Conservation (phyloP, 2,329 filamentous ascomycete genomes). For the Penicillium sp. region DNA sequence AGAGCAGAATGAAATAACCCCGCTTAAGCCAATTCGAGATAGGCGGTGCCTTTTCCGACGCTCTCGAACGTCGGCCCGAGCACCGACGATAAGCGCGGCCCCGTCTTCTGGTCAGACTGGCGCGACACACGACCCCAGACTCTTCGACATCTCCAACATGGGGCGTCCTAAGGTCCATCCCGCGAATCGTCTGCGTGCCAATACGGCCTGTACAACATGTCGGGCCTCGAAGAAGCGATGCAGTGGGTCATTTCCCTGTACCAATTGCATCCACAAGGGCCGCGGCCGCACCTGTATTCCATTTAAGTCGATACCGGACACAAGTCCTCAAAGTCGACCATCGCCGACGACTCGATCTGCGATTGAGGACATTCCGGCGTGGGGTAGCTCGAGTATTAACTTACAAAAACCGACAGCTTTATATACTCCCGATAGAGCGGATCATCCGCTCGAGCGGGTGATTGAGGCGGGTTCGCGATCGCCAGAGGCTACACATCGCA, state of each 20-base stretch:
- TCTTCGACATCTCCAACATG: conserved; percentile 36
- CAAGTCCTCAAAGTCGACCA: conserved; percentile 5
- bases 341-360: not conserved
- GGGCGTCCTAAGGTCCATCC: conserved; percentile 53
- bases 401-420: conserved; percentile 2
- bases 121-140: conserved; percentile 1
- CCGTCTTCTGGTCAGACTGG: not conserved
- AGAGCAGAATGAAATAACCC: no score
- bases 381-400: not conserved
- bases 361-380: not conserved
- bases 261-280: conserved; percentile 48
- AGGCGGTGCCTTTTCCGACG: not conserved
- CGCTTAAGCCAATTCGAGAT: not conserved
- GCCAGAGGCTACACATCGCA: conserved; percentile 31
- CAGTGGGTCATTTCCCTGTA: conserved; percentile 50
- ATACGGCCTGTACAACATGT: conserved; percentile 51
- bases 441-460: conserved; percentile 1
- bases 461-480: conserved; percentile 20
- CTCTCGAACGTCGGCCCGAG: conserved; percentile 3
- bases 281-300: conserved; percentile 39
- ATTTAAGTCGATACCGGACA: conserved; percentile 28
- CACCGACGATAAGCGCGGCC: not conserved
- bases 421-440: not conserved
- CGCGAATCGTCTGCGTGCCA: conserved; percentile 49
- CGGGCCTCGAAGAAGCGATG: conserved; percentile 53